Evolutionary conservation across 768 basidiomycete species (phyloP).

Genomic region (Lanmaoa rubissima): DNA sequence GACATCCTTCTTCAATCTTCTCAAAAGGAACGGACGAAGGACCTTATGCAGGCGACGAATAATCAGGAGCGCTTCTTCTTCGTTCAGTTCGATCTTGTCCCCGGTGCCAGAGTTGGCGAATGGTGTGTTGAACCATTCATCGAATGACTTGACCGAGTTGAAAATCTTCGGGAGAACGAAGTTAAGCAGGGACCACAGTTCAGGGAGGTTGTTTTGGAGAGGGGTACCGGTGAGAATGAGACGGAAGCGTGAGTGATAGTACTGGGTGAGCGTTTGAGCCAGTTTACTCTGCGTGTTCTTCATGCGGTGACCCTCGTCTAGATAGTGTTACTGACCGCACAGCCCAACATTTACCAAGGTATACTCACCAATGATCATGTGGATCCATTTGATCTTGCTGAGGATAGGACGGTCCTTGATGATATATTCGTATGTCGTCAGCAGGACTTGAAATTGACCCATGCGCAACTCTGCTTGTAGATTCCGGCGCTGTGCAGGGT

Average conservation of each 20-base stretch:
- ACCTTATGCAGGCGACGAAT: slow-evolving; percentile 97
- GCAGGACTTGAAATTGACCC: slow-evolving; percentile 84
- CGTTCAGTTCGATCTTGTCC: slow-evolving; percentile 98
- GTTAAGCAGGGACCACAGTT: slow-evolving; percentile 93
- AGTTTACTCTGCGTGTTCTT: slow-evolving; percentile 94
- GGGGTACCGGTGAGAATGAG: slow-evolving; percentile 96
- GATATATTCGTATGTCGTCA: slow-evolving; percentile 97
- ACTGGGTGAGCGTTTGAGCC: slow-evolving; percentile 83
- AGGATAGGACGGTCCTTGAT: slow-evolving; percentile 93
- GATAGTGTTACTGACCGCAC: slow-evolving; percentile 1
- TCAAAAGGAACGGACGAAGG: slow-evolving; percentile 88
- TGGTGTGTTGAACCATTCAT: slow-evolving; percentile 99
- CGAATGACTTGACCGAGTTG: slow-evolving; percentile 98
- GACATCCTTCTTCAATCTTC: slow-evolving; percentile 94
- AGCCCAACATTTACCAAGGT: background rate
- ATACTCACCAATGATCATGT: slow-evolving; percentile 88
- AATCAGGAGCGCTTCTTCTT: slow-evolving; percentile 98
- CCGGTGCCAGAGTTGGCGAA: slow-evolving; percentile 98
- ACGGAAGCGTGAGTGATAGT: slow-evolving; percentile 90
- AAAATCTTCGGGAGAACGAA: slow-evolving; percentile 95
- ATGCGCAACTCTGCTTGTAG: slow-evolving; percentile 75
- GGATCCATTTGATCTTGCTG: slow-evolving; percentile 91
- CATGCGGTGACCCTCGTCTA: slow-evolving; percentile 97
- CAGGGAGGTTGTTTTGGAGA: slow-evolving; percentile 94
- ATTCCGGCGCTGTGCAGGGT: slow-evolving; percentile 76